These are phyloP conservation scores for Thalassiosira delicatula DNA, from an alignment of 352 stramenopile genomes.

Conservation along the genomic window DNA sequence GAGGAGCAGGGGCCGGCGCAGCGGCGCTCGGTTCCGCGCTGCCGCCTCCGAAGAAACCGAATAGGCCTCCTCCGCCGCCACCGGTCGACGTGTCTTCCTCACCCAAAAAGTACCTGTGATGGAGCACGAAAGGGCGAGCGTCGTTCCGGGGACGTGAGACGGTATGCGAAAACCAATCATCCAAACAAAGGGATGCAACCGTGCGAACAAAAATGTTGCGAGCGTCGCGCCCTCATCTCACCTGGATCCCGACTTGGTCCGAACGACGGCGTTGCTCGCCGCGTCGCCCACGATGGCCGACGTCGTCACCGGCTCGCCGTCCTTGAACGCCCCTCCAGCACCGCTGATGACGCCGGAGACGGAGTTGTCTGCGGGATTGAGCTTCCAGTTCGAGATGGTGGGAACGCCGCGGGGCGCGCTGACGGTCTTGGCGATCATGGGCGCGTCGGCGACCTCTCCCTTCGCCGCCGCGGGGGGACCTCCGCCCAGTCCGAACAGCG, in stretches of 20 bases:
- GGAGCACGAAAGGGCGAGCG: too few relatives aligned
- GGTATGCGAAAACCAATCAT: too few relatives aligned
- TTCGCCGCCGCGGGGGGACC: conserved; percentile 9
- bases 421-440: not conserved
- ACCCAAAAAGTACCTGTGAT: conserved; percentile 54
- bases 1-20: conserved; percentile 4
- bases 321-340: conserved; percentile 52
- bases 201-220: too few relatives aligned
- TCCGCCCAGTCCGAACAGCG: conserved; percentile 56
- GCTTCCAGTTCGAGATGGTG: conserved; percentile 75
- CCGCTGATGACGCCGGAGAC: conserved; percentile 63
- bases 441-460: not conserved
- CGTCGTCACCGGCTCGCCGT: conserved; percentile 57
- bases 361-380: conserved; percentile 65
- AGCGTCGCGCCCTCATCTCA: conserved; percentile 8
- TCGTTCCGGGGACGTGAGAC: too few relatives aligned
- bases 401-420: conserved; percentile 69
- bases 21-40: not conserved
- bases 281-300: conserved; percentile 49
- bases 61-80: conserved; percentile 19
- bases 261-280: conserved; percentile 39
- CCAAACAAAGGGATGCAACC: too few relatives aligned
- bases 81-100: conserved; percentile 33
- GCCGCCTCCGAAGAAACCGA: conserved; percentile 32
- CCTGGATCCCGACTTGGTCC: conserved; percentile 60